Conservation (phyloP, 441 rosid genomes). For the Croton laevigatus region DNA sequence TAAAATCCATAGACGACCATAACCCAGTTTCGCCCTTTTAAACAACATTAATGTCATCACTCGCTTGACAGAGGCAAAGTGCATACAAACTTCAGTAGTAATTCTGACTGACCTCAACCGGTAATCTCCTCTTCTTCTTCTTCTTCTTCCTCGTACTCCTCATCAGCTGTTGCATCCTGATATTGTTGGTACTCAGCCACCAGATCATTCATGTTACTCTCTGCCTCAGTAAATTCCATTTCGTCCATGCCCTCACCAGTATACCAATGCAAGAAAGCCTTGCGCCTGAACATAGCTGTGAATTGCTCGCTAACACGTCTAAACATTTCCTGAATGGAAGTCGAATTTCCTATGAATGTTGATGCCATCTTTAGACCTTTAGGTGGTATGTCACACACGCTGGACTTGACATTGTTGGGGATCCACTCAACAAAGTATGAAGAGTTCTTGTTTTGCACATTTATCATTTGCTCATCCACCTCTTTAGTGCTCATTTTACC, state of each 20-base stretch:
- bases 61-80: constrained; percentile 13
- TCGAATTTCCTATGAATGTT: constrained; percentile 61
- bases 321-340: constrained; percentile 72
- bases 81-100: constrained; percentile 15
- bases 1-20: constrained; percentile 10
- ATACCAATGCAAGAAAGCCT: constrained; percentile 79
- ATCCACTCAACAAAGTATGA: constrained; percentile 78
- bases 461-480: constrained; percentile 72
- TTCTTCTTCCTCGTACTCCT: constrained; percentile 28
- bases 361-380: constrained; percentile 66
- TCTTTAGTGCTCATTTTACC: constrained; percentile 73
- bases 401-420: constrained; percentile 65
- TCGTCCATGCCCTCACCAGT: constrained; percentile 78
- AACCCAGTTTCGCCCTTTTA: constrained; percentile 19
- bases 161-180: constrained; percentile 30
- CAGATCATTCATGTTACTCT: constrained; percentile 69
- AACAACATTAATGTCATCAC: constrained; percentile 21
- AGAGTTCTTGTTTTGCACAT: constrained; percentile 69
- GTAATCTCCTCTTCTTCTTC: constrained; percentile 26
- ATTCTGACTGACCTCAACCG: constrained; percentile 23
- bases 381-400: constrained; percentile 69
- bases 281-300: constrained; percentile 71
- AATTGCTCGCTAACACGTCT: constrained; percentile 70
- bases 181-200: constrained; percentile 59
- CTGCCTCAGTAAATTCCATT: constrained; percentile 72